phyloP scores from a whole-genome alignment of 2,329 filamentous ascomycete genomes.

The Monascus ruber region DNA sequence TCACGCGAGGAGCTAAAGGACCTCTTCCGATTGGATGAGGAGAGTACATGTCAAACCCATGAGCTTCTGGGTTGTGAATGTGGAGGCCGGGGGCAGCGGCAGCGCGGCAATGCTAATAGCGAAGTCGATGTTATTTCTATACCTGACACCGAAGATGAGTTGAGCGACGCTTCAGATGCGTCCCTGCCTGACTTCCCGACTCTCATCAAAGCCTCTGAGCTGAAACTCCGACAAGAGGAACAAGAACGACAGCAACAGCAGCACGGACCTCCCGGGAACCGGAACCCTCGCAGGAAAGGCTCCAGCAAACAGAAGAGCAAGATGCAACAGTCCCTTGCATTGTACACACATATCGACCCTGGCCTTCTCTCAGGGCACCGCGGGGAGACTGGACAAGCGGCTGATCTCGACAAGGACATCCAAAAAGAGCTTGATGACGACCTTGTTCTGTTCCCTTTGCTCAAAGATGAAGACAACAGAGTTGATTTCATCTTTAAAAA shows the following conservation, averaged over 20 bases:
- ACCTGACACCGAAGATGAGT: conserved; percentile 2
- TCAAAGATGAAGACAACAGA: conserved; percentile 28
- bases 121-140: conserved; percentile 1
- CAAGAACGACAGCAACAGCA: conserved; percentile 21
- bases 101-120: neutral
- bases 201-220: conserved; percentile 30
- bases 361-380: conserved; percentile 10
- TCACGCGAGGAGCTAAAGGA: conserved; percentile 55
- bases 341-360: conserved; percentile 34
- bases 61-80: conserved; percentile 55
- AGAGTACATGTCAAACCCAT: conserved; percentile 54
- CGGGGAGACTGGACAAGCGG: conserved; percentile 5
- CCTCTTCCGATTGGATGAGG: conserved; percentile 54
- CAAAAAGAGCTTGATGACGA: conserved; percentile 21
- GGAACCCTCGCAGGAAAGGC: conserved; percentile 2
- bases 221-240: conserved; percentile 20
- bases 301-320: conserved; percentile 18
- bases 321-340: conserved; percentile 33
- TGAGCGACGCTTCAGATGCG: conserved; percentile 8
- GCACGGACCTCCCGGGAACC: conserved; percentile 3
- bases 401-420: conserved; percentile 2
- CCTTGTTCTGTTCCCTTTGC: conserved; percentile 20
- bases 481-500: conserved; percentile 32
- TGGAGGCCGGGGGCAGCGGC: conserved; percentile 40
- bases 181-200: conserved; percentile 17